A percentile compares a stretch with the other conserved stretches of the same genome.
phyloP scores from a whole-genome alignment of 306 rosid species.

The Cercis canadensis region DNA sequence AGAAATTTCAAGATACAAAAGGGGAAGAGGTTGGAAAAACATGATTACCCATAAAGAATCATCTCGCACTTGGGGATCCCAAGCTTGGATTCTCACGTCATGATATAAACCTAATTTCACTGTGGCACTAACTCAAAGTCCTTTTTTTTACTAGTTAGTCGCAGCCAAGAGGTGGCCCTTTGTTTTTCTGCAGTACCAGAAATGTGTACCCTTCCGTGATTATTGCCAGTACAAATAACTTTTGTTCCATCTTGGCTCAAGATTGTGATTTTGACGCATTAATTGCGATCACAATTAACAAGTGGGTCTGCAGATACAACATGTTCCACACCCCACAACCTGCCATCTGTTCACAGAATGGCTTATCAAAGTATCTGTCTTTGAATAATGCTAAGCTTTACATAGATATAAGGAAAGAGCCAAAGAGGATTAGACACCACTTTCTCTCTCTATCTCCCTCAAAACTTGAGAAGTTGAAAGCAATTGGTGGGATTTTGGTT shows the following conservation, averaged over 20 bases:
- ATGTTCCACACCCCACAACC: no score
- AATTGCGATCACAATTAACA: no score
- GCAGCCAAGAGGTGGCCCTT: neutral
- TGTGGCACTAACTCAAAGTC: constrained; percentile 31
- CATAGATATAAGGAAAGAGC: no score
- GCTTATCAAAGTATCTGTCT: no score
- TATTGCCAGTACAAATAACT: constrained; percentile 42
- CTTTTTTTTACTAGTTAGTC: neutral
- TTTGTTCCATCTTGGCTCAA: neutral
- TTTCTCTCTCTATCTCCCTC: no score
- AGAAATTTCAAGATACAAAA: constrained; percentile 14
- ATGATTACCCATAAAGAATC: constrained; percentile 45
- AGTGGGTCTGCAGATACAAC: no score
- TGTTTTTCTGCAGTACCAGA: constrained; percentile 32
- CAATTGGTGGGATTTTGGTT: no score
- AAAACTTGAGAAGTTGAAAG: no score
- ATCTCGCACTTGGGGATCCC: no score
- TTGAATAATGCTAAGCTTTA: no score
- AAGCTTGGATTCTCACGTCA: constrained; percentile 20
- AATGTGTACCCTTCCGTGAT: constrained; percentile 60
- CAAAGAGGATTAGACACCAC: no score
- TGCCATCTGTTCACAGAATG: no score
- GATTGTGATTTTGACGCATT: constrained; percentile 13
- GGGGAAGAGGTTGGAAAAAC: constrained; percentile 15
- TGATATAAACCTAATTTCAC: constrained; percentile 50